Evolutionary conservation across 2,329 filamentous ascomycete species (phyloP), one percentile per base, ranked within the genome.

Genomic region (Talaromyces atroroseus): DNA sequence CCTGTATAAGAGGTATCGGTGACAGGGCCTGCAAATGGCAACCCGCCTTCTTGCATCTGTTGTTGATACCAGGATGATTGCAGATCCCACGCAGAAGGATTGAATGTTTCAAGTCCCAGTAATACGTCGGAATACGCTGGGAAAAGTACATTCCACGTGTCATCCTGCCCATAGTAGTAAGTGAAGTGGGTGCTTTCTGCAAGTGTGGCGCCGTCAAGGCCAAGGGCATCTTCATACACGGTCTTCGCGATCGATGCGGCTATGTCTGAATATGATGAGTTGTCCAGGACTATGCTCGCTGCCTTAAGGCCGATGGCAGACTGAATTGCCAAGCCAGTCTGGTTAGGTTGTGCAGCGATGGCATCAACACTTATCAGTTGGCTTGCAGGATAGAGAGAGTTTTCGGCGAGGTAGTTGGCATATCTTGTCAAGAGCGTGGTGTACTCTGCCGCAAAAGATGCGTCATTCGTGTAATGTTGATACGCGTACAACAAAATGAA

Each of bases 311-410:
- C 76, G 7, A 80, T 71, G 5, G 75, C 74, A 3, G 75, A 71
- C 61, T 78, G 78, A 60, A 78, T 72, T 5, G 75, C 76, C 2
- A 79, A 69, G 54, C 74, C 74, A 6, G 77, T 79, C 60, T 78
- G 72, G 50, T 78, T 78, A 10, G 71, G 64, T 5, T 73, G 64
- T 8, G 66, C 63, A 1, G 74, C 73, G 3, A 72, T 68, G 20
- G 70, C 72, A 58, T 78, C 76, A 56, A 76, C 75, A 6, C 74
- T 75, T 3, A 71, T 73, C 32, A 76, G 64, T 57, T 78, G 75
- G 34, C 68, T 63, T 6, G 65, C 63, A 5, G 74, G 73, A 57
- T 76, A 62, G 23, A 76, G 62, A 18, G 72, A 68, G 42, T 76
- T 71, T 0, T 71, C 62, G 6, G 69, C 66, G 21, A 78, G 64